phyloP scores from a whole-genome alignment of 495 filamentous ascomycete species.

The Neurospora intermedia region DNA sequence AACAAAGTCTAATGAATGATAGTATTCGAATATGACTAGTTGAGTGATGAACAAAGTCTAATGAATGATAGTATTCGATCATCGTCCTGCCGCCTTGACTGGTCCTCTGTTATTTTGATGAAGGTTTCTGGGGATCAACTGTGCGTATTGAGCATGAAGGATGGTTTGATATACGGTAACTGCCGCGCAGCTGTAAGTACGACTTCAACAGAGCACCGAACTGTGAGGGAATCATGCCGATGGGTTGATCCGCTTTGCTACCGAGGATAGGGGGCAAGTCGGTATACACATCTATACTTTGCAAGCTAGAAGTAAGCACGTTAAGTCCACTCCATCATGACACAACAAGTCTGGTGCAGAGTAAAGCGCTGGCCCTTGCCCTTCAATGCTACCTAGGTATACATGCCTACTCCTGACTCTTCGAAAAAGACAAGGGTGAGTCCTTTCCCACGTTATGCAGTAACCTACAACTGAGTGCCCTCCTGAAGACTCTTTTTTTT shows the following conservation, averaged over 20 bases:
- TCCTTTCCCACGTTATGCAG: too few species aligned
- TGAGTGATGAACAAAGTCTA: not conserved
- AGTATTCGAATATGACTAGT: not conserved
- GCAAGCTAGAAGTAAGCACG: not conserved
- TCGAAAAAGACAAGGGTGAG: not conserved
- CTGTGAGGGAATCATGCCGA: not conserved
- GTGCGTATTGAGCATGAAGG: not conserved
- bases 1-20: not conserved
- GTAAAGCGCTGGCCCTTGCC: too few species aligned
- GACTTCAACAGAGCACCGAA: not conserved
- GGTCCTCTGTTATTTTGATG: not conserved
- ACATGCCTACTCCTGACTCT: not conserved
- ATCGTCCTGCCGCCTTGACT: not conserved
- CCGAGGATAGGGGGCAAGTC: not conserved
- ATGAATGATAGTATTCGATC: not conserved
- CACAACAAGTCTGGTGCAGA: too few species aligned
- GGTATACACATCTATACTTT: not conserved
- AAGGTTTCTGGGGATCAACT: not conserved
- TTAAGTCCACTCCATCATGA: not conserved
- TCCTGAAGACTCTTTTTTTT: too few species aligned
- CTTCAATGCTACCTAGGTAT: too few species aligned
- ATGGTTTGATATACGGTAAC: not conserved
- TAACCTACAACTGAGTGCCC: too few species aligned
- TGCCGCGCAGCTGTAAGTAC: not conserved
- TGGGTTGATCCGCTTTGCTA: not conserved